Evolutionary conservation across 306 rosid species (phyloP), one percentile per base, ranked within the genome.

Genomic region (Prinsepia uniflora): DNA sequence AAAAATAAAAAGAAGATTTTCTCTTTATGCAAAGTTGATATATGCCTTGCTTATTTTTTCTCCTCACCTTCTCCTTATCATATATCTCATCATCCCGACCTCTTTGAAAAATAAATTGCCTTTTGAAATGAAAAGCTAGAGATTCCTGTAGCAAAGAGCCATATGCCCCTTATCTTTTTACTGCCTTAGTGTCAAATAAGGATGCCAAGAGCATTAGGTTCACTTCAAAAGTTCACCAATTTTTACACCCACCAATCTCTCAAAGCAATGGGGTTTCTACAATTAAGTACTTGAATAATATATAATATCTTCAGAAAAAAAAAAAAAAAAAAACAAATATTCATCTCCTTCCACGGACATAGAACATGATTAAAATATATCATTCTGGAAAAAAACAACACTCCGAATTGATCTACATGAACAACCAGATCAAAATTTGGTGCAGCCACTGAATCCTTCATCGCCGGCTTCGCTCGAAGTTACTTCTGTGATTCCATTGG

Each of bases 401-500:
- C 39, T 48, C 67, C 8, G 10, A 12, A 49, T 19, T 18, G 19
- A 42, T 47, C 10, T 42, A 39, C 55, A 55, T 30, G 36, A 30
- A 36, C 43, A 57, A 65, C 48, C 22, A 1, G 52, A 70, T 67
- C 70, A 66, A 62, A 50, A 78, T 24, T 64, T 64, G 9, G 34
- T 30, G 65, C 73, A 40, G 68, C 75, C 82, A 63, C 81, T 80
- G 44, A 80, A 72, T 72, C 74, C 80, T 72, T 85, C 81, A 46
- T 78, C 76, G 15, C 67, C 79, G 15, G 72, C 63, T 10, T 36
- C 76, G 43, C 80, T 74, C n/a, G 89, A 84, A 66, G 84, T 81
- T 39, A 82, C 79, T 76, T 89, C 90, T 14, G 83, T 73, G 42
- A 75, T 30, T 60, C 72, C 80, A 76, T 78, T 79, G 2, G 85